Evolutionary conservation across 1,139 yeast species (phyloP), one percentile per base, ranked within the genome.

Genomic region (Suhomyces bolitotheri): DNA sequence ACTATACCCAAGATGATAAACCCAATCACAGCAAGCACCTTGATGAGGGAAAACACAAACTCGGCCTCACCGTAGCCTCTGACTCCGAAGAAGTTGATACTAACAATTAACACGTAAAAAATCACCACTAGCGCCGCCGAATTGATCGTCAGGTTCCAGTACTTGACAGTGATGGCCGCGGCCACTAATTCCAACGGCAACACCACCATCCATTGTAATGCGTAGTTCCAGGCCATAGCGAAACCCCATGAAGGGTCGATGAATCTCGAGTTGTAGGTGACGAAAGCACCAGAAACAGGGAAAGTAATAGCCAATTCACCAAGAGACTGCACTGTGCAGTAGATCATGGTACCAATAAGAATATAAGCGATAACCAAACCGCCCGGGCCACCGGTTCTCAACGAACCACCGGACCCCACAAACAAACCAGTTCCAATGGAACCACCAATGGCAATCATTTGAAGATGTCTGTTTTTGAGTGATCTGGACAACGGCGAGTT

Each of bases 371-470:
- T 74, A 27, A 86, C 58, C 28, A 86, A 63, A 36, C 86, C 84
- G 5, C 85, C 92, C 4, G 95, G 95, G 22, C 96, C 96, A 37
- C 95, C 95, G 21, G 73, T 66, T 31, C 65, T 58, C 47, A 86
- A 66, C 2, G 89, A 76, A 12, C 70, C 63, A 31, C 94, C 95
- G 16, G 84, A 74, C 40, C 95, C 95, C 27, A 88, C 81, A 47
- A 81, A 78, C 44, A 80, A 61, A 30, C 89, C 90, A 6, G 94
- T 84, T 61, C 96, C 95, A 45, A 87, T 84, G 35, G 88, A 74
- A 45, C 95, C 95, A 54, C 95, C 95, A 50, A 87, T 80, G 31
- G 95, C 94, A 56, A 87, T 81, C 87, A 86, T 83, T 54, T 82
- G 84, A 49, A 86, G 64, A 67, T 85, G 79, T 63, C 86, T 71